Evolutionary conservation across 1,284 basidiomycete genomes (phyloP).

Genomic region (Thecaphora thlaspeos): DNA sequence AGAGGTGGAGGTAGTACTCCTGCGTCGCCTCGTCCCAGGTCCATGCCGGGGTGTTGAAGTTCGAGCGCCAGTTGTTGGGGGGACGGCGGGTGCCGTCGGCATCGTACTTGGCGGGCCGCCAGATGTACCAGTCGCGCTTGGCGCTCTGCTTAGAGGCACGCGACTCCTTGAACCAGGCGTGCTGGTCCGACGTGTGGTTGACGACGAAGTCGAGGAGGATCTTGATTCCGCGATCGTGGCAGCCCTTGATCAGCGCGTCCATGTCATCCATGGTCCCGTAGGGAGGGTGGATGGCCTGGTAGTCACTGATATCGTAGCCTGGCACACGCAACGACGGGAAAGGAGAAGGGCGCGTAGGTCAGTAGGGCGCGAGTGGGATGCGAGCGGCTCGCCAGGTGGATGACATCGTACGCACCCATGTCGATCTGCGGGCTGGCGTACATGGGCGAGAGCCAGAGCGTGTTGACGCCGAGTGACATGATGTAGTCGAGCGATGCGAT

Average conservation of each 20-base stretch:
- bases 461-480: conserved; percentile 69
- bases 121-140: conserved; percentile 74
- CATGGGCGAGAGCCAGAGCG: conserved; percentile 74
- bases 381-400: no score
- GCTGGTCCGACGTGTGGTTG: conserved; percentile 72
- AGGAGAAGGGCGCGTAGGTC: no score
- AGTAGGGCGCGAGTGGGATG: no score
- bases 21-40: conserved; percentile 69
- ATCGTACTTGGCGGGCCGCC: conserved; percentile 68
- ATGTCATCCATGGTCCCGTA: conserved; percentile 75
- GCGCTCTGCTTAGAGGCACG: conserved; percentile 65
- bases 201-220: conserved; percentile 77
- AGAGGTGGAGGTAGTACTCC: conserved; percentile 75
- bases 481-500: conserved; percentile 69
- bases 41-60: conserved; percentile 74
- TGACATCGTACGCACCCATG: no score
- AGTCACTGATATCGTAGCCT: background rate
- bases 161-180: conserved; percentile 71
- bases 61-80: conserved; percentile 74
- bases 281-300: conserved; percentile 67
- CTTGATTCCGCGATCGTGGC: conserved; percentile 70
- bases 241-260: conserved; percentile 66
- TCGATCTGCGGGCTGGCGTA: conserved; percentile 70
- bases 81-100: conserved; percentile 57
- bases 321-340: no score